Base-by-base conservation (phyloP, 2,329 filamentous ascomycete species). In the Leptographium radiaticola region DNA sequence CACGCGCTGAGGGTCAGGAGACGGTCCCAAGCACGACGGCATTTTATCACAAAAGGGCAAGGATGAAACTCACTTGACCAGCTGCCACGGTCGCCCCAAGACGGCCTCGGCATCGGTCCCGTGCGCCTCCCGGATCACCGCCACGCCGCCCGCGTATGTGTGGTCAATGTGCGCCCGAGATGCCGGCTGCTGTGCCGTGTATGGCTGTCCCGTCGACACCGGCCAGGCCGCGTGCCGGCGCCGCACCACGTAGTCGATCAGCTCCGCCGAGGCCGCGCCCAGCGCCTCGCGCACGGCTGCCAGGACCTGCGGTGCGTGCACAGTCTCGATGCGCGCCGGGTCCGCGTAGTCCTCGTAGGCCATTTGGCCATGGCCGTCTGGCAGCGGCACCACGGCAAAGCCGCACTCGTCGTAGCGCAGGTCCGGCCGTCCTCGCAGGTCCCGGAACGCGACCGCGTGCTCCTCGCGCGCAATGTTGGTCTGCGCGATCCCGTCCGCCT, bases 51-150 rank as follows among this genome's bases (percentile, higher is more conserved):
- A 25, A 25, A 25, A 25, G 25, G 25, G 5, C 25, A 25, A 5
- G 25, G 2, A 25, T 25, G 3, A 25, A 25, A 55, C 56, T 8
- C 40, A 57, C 56, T 57, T 57, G 6, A 57, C 56, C 2, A 57
- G 38, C 50, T 57, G 56, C 54, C 56, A 57, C 9, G 54, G 31
- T 4, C 46, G 49, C 0, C 33, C 16, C 20, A 57, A 25, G 2
- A 56, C 39, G 1, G 49, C 49, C 0, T 55, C 51, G 4, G 56
- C 56, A 1, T 49, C 49, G 2, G 47, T 49, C n/a, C 53, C 53
- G 15, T 55, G 56, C 2, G 73, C 78, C 65, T 82, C 79, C 51
- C 76, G 76, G 16, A 79, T 67, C 2, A 83, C 71, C 0, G 76
- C 79, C 7, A 82, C 66, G 6, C 75, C 74, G 34, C 57, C 57